A percentile compares a stretch with the other conserved stretches of the same genome.
Evolutionary conservation across 1,284 basidiomycete species (phyloP).

Genomic region (Microbotryum scabiosae): DNA sequence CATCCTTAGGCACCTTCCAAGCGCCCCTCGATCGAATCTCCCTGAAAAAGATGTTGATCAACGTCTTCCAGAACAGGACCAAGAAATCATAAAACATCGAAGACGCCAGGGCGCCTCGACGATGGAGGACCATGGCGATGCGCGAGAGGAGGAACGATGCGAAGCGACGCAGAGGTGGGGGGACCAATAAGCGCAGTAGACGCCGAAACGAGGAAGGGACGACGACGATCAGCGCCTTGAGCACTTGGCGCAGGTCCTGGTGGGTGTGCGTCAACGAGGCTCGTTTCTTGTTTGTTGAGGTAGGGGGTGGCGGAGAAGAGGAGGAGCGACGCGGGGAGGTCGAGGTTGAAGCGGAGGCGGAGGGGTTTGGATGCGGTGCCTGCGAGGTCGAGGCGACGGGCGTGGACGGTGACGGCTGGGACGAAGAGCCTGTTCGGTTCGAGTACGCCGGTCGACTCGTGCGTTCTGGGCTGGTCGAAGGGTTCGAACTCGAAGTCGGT

Average conservation of each 20-base stretch:
- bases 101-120: constrained; percentile 21
- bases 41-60: constrained; percentile 94
- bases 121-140: constrained; percentile 31
- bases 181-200: constrained; percentile 23
- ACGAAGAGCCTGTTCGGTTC: too few species aligned
- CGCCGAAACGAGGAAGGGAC: constrained; percentile 28
- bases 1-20: constrained; percentile 73
- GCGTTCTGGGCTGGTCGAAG: too few species aligned
- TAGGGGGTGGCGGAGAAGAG: too few species aligned
- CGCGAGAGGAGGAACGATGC: constrained; percentile 26
- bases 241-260: constrained; percentile 27
- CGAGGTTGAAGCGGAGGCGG: too few species aligned
- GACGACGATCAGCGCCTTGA: constrained; percentile 29
- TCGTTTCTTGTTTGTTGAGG: too few species aligned
- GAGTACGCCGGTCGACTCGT: too few species aligned
- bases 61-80: constrained; percentile 52
- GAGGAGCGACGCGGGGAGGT: too few species aligned
- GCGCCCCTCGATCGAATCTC: constrained; percentile 83
- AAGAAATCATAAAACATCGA: constrained; percentile 38
- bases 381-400: too few species aligned
- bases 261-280: constrained; percentile 18
- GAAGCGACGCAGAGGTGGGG: constrained; percentile 20
- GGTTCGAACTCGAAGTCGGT: too few species aligned
- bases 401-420: too few species aligned
- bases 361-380: too few species aligned